Evolutionary conservation across 148 eudicot species (phyloP).

Genomic region (Dianthus caryophyllus): DNA sequence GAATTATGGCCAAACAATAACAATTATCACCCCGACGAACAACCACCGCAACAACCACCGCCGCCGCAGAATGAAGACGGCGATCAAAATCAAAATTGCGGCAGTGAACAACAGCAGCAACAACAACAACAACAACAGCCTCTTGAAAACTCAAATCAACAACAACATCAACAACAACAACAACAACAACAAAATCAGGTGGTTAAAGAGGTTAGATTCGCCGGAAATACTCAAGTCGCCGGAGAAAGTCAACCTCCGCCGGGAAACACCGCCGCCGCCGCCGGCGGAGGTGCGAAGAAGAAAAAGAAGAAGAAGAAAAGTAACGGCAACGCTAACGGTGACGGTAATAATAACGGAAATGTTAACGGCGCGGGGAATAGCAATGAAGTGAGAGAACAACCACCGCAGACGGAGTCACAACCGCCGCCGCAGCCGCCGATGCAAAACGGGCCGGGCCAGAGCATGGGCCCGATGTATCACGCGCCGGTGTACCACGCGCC

Average conservation of each 20-base stretch:
- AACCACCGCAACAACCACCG: neutral
- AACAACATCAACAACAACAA: slow-evolving; percentile 1
- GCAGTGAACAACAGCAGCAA: neutral
- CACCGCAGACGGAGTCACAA: slow-evolving; percentile 21
- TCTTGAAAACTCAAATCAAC: neutral
- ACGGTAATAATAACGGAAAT: slow-evolving; percentile 9
- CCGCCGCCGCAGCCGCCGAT: slow-evolving; percentile 1
- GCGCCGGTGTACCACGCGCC: slow-evolving; percentile 36
- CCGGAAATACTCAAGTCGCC: slow-evolving; percentile 9
- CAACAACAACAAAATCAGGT: slow-evolving; percentile 6
- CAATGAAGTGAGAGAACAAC: slow-evolving; percentile 12
- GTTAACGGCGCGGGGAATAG: slow-evolving; percentile 6
- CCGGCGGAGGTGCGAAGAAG: slow-evolving; percentile 22
- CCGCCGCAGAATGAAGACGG: slow-evolving; percentile 19
- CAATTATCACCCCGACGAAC: slow-evolving; percentile 9
- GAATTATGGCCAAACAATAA: slow-evolving; percentile 48
- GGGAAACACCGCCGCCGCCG: neutral
- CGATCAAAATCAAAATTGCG: slow-evolving; percentile 7
- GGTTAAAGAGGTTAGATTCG: slow-evolving; percentile 22
- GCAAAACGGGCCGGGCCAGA: slow-evolving; percentile 20
- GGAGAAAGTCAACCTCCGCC: slow-evolving; percentile 19
- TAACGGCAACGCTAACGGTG: slow-evolving; percentile 23
- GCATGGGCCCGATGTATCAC: slow-evolving; percentile 27
- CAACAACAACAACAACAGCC: slow-evolving; percentile 4
- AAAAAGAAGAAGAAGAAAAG: slow-evolving; percentile 60